phyloP scores from a whole-genome alignment of 169 alveolate species.

The Plasmodium sp. region DNA sequence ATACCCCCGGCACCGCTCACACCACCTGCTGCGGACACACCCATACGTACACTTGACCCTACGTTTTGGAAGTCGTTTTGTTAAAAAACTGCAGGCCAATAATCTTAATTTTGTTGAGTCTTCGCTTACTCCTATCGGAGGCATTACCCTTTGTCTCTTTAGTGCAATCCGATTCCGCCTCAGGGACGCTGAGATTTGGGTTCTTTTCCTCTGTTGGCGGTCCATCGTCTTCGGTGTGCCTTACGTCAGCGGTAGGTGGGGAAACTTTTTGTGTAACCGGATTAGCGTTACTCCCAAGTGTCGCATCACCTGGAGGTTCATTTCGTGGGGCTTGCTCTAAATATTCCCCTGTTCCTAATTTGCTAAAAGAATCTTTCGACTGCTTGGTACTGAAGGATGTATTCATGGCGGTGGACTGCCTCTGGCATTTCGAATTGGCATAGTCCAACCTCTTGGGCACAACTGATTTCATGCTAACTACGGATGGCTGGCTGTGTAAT shows the following conservation, averaged over 20 bases:
- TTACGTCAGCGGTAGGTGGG: neutral
- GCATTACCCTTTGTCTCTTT: neutral
- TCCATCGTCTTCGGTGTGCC: neutral
- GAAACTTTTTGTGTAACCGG: neutral
- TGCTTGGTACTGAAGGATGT: conserved; percentile 1
- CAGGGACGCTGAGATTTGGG: neutral
- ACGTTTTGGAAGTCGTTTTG: neutral
- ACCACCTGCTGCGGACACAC: neutral
- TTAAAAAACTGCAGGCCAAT: conserved; percentile 34
- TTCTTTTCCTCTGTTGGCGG: neutral
- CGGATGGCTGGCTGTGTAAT: neutral
- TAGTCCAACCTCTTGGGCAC: conserved; percentile 5
- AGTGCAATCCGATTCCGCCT: neutral
- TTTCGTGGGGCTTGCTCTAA: neutral
- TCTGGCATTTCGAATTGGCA: neutral
- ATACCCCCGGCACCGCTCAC: neutral
- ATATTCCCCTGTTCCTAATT: neutral
- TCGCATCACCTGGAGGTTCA: neutral
- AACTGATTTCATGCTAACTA: conserved; percentile 1
- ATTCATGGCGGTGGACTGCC: neutral
- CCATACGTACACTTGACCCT: neutral
- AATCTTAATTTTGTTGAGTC: conserved; percentile 37
- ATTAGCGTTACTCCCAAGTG: neutral
- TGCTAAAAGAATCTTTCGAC: conserved; percentile 16
- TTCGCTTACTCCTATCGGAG: conserved; percentile 12